phyloP scores from a whole-genome alignment of 768 basidiomycete genomes.

The Neoboletus brunneissimus region DNA sequence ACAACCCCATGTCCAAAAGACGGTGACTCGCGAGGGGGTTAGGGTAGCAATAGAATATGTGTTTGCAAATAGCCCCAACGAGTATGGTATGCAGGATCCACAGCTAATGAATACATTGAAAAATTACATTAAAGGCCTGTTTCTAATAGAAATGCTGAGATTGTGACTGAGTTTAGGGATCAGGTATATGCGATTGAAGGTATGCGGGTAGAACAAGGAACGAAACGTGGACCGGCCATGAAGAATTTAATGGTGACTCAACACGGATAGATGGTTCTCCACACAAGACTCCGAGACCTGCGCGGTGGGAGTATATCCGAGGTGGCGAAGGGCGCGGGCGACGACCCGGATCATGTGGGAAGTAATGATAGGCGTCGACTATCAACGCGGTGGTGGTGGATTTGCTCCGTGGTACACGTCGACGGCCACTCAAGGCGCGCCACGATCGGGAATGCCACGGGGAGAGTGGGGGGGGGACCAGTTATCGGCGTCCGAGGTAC shows the following conservation, averaged over 20 bases:
- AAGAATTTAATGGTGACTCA: slow-evolving; percentile 9
- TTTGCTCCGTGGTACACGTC: neutral
- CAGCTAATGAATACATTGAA: slow-evolving; percentile 26
- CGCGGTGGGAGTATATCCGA: slow-evolving; percentile 5
- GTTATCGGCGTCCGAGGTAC: slow-evolving; percentile 45
- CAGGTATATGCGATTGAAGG: slow-evolving; percentile 24
- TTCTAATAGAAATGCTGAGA: slow-evolving; percentile 28
- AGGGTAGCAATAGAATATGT: neutral
- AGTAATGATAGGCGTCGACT: slow-evolving; percentile 3
- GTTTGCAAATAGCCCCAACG: slow-evolving; percentile 16
- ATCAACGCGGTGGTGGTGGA: slow-evolving; percentile 1
- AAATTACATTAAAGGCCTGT: slow-evolving; percentile 23
- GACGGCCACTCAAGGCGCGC: slow-evolving; percentile 1
- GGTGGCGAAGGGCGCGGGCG: neutral
- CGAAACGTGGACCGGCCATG: slow-evolving; percentile 21
- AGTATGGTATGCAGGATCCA: slow-evolving; percentile 23
- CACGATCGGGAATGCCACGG: slow-evolving; percentile 6
- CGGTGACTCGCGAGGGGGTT: neutral
- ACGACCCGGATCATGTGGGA: slow-evolving; percentile 6
- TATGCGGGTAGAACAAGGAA: slow-evolving; percentile 6
- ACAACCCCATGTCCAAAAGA: neutral
- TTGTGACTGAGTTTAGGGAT: slow-evolving; percentile 15
- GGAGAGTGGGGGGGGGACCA: neutral
- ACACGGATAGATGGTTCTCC: slow-evolving; percentile 6
- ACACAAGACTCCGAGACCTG: slow-evolving; percentile 6